Evolutionary conservation across 345 rosid species (phyloP), one percentile per base, ranked within the genome.

Genomic region (Sisymbrium irio): DNA sequence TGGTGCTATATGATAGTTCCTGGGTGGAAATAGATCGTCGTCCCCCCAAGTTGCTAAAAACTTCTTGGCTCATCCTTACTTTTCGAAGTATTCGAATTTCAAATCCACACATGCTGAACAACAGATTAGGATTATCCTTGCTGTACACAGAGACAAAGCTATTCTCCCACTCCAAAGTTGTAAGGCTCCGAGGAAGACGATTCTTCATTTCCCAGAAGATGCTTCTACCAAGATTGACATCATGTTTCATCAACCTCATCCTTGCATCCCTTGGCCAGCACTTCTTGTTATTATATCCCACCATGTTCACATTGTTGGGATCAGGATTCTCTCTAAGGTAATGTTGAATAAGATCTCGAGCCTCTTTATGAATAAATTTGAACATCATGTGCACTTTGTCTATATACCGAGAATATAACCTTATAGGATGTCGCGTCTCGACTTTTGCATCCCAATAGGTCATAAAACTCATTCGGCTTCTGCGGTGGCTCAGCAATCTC

Each of bases 191-290:
- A 60, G 97, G 97, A 42, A 92, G 89, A 55, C 97, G 92, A 37
- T 89, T 92, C 79, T 86, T 92, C 96, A 92, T 92, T 62, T 92
- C 97, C 97, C 97, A 92, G 77, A 89, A 92, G 37, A 92, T 89
- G 84, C 96, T 58, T 35, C 63, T 35, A 8, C 63, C 63, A 58
- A 58, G 63, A 58, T 58, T 58, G 4, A 58, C 96, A 54, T 89
- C 97, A 65, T 92, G 97, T 73, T 92, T 92, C 97, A 92, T 92
- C 15, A 92, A 93, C 77, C 97, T 89, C 97, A 92, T 92, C 76
- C 97, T 85, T 7, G 94, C 96, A 85, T 92, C 97, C 82, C 96
- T 88, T 0, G 97, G 97, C 97, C 97, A 92, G 80, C 96, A 92
- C 83, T 92, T 89, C 84, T 89, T 92, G 74, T 92, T 92, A 44